phyloP scores from a whole-genome alignment of 1,284 basidiomycete genomes.

The Apiotrichum siamense region DNA sequence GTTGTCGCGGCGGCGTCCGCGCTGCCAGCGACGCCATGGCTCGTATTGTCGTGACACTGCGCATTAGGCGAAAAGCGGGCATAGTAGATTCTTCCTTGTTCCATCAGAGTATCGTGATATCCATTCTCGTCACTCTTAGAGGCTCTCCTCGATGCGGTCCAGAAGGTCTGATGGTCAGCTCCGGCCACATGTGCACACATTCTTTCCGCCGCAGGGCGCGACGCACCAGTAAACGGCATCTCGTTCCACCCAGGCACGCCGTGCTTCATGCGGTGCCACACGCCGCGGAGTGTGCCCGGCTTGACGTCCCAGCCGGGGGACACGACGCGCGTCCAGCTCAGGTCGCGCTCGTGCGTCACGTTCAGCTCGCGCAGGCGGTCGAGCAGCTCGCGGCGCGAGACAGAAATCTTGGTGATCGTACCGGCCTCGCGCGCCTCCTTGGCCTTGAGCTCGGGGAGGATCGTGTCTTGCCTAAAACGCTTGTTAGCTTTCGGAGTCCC shows the following conservation, averaged over 20 bases:
- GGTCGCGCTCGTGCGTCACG: conserved; percentile 8
- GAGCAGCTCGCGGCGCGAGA: conserved; percentile 2
- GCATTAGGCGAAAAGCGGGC: no score
- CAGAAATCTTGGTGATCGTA: background rate
- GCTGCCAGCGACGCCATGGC: no score
- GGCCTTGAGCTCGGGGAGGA: conserved; percentile 5
- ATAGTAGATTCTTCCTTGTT: no score
- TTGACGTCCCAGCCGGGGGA: conserved; percentile 1
- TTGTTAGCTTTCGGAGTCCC: no score
- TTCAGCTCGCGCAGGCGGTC: conserved; percentile 3
- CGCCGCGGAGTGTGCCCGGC: conserved; percentile 2
- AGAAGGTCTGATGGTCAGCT: conserved; percentile 2
- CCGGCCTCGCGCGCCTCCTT: background rate
- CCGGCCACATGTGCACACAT: no score
- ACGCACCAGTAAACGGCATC: conserved; percentile 6
- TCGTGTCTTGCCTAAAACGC: conserved; percentile 6
- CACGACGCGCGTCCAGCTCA: conserved; percentile 8
- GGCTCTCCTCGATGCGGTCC: background rate
- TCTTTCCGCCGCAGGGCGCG: background rate
- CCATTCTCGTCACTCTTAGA: no score
- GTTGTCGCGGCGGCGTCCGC: no score
- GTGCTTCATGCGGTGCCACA: conserved; percentile 6
- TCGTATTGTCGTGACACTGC: no score
- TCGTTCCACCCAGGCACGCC: background rate
- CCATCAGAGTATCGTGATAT: no score